Conservation (phyloP, 768 basidiomycete species). For the Xerocomellus dryophilus region DNA sequence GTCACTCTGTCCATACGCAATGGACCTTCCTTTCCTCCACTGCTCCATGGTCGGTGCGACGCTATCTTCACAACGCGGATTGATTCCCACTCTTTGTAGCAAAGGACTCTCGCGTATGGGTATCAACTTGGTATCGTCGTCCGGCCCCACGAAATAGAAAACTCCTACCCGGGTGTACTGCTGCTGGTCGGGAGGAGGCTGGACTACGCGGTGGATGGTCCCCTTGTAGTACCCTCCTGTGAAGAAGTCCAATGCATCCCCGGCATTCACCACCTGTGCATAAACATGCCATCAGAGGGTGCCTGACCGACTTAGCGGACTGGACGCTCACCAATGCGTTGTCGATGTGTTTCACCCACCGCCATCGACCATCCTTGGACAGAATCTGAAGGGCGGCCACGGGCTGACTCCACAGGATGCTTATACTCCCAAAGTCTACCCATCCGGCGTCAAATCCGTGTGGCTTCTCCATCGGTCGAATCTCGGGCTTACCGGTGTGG, state of each 20-base stretch:
- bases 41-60: constrained; percentile 49
- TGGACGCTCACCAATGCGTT: constrained; percentile 46
- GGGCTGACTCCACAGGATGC: constrained; percentile 61
- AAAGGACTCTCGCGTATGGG: constrained; percentile 49
- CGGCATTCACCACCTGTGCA: constrained; percentile 54
- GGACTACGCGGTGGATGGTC: constrained; percentile 60
- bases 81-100: constrained; percentile 43
- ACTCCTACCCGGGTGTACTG: constrained; percentile 49
- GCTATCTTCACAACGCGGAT: constrained; percentile 34
- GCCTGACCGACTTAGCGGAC: not conserved
- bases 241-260: constrained; percentile 58
- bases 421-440: constrained; percentile 52
- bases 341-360: constrained; percentile 56
- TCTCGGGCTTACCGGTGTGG: constrained; percentile 43
- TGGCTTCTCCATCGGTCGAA: too few species aligned
- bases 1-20: constrained; percentile 48
- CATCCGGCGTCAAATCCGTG: not conserved
- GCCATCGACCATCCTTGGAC: constrained; percentile 50
- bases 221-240: constrained; percentile 59
- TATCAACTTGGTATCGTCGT: constrained; percentile 47
- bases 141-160: constrained; percentile 55
- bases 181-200: constrained; percentile 55
- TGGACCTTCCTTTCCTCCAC: constrained; percentile 51
- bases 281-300: not conserved
- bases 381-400: constrained; percentile 58